Evolutionary conservation across 2,329 filamentous ascomycete species (phyloP), one percentile per base, ranked within the genome.

Genomic region (Penicillium thymicola): DNA sequence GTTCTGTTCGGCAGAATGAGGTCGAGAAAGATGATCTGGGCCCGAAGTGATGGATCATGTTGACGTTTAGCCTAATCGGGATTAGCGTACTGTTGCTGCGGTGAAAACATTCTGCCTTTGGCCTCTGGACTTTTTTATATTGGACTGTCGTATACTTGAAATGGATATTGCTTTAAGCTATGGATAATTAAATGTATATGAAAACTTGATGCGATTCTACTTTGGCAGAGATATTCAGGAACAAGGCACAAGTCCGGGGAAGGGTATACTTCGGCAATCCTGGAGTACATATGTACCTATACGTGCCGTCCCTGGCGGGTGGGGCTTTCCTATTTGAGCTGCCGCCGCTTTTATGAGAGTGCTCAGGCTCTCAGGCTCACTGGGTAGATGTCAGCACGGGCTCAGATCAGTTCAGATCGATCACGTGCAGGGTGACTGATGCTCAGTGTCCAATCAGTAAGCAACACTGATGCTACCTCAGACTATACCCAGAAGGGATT

Each of bases 81-180:
- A 2, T 52, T 71, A 71, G 68, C 52, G 61, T 7, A 0, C 2
- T 7, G 69, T 71, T 71, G 66, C 66, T 62, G 54, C 40, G 65
- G 68, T 61, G 59, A 65, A 38, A 1, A 9, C 21, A 44, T 51
- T 30, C 28, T 34, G 49, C 38, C 38, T 25, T 25, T 34, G 14
- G 14, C 3, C 8, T 23, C 8, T 16, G 28, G 28, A 10, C 43
- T 45, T 21, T 28, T 28, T 5, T 32, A 13, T 21, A 14, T 34
- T 34, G 27, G 2, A 21, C 41, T 43, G 10, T 43, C 7, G 6
- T 18, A 13, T 28, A 21, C 4, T 45, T 45, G 3, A 4, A 32
- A 30, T 18, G 5, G 21, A 47, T 48, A 7, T 8, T 36, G 21
- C 9, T 25, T 36, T n/a, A 9, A n/a, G 11, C 11, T 34, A n/a